phyloP scores from a whole-genome alignment of 257 asterid species.

The Forsythia viridissima region DNA sequence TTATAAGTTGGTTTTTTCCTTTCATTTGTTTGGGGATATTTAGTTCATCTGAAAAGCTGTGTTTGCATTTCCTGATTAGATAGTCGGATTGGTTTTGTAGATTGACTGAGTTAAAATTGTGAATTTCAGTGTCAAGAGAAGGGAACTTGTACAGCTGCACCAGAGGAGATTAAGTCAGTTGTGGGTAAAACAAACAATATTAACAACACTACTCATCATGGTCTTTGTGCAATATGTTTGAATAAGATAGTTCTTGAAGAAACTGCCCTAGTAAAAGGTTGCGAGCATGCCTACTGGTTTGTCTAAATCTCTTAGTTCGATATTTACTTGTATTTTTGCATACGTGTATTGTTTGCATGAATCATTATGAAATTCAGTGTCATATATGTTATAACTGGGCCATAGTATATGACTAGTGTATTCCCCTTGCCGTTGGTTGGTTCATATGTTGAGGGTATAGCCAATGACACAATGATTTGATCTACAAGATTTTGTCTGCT shows the following conservation, averaged over 20 bases:
- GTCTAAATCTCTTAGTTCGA: conserved; percentile 37
- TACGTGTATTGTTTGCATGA: neutral
- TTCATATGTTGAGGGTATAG: conserved; percentile 5
- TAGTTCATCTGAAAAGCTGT: neutral
- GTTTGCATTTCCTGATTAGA: neutral
- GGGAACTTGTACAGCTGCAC: conserved; percentile 29
- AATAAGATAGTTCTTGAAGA: conserved; percentile 73
- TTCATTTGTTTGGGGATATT: neutral
- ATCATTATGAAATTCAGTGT: neutral
- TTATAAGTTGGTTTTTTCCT: neutral
- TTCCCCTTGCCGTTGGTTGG: neutral
- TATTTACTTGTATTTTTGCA: conserved; percentile 3
- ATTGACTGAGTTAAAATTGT: conserved; percentile 19
- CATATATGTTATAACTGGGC: neutral
- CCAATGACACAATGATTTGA: neutral
- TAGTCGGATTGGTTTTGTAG: conserved; percentile 9
- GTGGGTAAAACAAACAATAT: conserved; percentile 24
- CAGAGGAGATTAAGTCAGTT: conserved; percentile 35
- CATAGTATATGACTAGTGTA: neutral
- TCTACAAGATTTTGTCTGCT: neutral
- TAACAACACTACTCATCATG: conserved; percentile 45
- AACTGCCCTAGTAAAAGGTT: conserved; percentile 95
- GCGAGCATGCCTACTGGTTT: conserved; percentile 99
- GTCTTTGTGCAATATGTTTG: conserved; percentile 80
- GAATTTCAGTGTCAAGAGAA: conserved; percentile 41